Conservation (phyloP, 768 basidiomycete species). For the Sistotremastrum suecicum region DNA sequence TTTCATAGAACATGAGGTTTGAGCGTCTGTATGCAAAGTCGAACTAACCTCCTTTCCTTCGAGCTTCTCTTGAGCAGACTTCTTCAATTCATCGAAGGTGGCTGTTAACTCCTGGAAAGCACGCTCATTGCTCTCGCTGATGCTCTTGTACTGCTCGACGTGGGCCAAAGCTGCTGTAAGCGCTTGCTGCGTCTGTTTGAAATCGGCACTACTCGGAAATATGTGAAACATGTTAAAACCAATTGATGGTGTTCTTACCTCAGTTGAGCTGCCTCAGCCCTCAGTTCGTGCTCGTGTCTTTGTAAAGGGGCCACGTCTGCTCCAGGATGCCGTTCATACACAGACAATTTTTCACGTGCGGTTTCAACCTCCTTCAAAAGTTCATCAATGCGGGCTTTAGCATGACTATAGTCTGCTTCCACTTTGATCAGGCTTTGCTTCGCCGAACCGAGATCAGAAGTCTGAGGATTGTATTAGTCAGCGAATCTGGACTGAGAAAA, state of each 20-base stretch:
- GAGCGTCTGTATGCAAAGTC: neutral
- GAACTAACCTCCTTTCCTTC: slow-evolving; percentile 51
- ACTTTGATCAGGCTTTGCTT: slow-evolving; percentile 59
- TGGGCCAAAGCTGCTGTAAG: slow-evolving; percentile 55
- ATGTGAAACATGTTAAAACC: neutral
- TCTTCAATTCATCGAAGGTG: slow-evolving; percentile 72
- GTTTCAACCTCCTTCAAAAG: slow-evolving; percentile 52
- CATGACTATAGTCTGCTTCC: slow-evolving; percentile 65
- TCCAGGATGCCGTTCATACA: slow-evolving; percentile 58
- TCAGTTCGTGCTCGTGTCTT: slow-evolving; percentile 63
- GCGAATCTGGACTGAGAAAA: neutral
- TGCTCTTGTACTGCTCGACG: slow-evolving; percentile 75
- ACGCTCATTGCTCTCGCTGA: slow-evolving; percentile 69
- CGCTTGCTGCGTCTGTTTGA: slow-evolving; percentile 71
- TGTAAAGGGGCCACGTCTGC: slow-evolving; percentile 14
- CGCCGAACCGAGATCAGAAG: slow-evolving; percentile 47
- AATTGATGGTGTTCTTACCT: slow-evolving; percentile 29
- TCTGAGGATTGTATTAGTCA: slow-evolving; percentile 20
- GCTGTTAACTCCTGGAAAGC: slow-evolving; percentile 54
- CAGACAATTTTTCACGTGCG: slow-evolving; percentile 71
- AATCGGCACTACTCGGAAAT: neutral
- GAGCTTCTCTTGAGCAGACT: slow-evolving; percentile 55
- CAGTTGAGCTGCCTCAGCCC: slow-evolving; percentile 74
- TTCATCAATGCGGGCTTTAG: slow-evolving; percentile 57
- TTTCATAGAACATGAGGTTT: neutral